Evolutionary conservation across 768 basidiomycete genomes (phyloP).

Genomic region (Termitomyces sp.): DNA sequence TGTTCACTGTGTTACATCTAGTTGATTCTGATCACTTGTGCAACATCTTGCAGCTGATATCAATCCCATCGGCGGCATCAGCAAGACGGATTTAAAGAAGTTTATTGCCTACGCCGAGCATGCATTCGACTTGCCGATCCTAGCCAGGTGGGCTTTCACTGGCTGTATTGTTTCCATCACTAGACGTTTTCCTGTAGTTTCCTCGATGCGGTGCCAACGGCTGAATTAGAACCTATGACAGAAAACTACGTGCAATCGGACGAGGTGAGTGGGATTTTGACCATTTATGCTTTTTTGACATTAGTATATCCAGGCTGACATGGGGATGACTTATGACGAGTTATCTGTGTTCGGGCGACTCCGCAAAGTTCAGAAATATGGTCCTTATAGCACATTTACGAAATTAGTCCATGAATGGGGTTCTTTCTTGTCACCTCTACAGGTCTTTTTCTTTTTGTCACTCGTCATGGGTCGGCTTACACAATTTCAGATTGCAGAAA

Average conservation of each 20-base stretch:
- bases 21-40: not conserved
- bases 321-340: slow-evolving; percentile 99
- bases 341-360: slow-evolving; percentile 90
- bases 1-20: not conserved
- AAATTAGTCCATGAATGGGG: slow-evolving; percentile 97
- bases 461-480: not conserved
- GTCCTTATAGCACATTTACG: slow-evolving; percentile 96
- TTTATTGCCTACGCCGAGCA: slow-evolving; percentile 85
- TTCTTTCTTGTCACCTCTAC: slow-evolving; percentile 70
- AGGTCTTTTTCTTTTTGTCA: slow-evolving; percentile 45
- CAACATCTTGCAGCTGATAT: slow-evolving; percentile 67
- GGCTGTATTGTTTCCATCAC: not conserved
- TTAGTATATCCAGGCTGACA: slow-evolving; percentile 66
- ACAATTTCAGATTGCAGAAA: slow-evolving; percentile 77
- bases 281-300: slow-evolving; percentile 5
- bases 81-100: slow-evolving; percentile 94
- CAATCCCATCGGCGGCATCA: slow-evolving; percentile 97
- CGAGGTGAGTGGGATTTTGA: slow-evolving; percentile 52
- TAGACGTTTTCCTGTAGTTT: slow-evolving; percentile 51
- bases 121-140: slow-evolving; percentile 81
- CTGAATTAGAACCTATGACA: slow-evolving; percentile 94
- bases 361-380: slow-evolving; percentile 95
- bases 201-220: slow-evolving; percentile 88
- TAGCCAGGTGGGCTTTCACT: slow-evolving; percentile 54
- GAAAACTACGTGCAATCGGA: slow-evolving; percentile 94